Base-by-base conservation (phyloP, 2,329 filamentous ascomycete species). In the Ceratocystis cubensis region DNA sequence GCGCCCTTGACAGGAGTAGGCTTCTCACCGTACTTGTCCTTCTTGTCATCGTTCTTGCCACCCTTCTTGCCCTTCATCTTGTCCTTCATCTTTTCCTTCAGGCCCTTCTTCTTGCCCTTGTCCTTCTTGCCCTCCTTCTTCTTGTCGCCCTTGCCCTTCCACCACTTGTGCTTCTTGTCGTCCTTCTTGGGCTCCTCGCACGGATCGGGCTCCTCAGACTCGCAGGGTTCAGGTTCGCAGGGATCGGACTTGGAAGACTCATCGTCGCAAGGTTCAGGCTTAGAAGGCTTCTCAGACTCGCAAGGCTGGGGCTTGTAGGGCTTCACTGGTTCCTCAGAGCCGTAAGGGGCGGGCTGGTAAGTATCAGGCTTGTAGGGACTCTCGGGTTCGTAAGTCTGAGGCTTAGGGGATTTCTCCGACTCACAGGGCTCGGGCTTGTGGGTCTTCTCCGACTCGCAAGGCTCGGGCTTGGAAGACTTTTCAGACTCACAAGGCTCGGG, bases 121-220 rank as follows among this genome's bases (percentile, higher is more conserved):
- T 63, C 65, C 61, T 64, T 67, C 50, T 67, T 65, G 8, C 53
- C 62, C 65, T 66, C 62, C 30, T 63, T 50, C 37, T 68, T 68
- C 50, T 67, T 67, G 57, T 67, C 66, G 10, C 56, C 57, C 59
- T 68, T 68, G 41, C 64, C 66, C 66, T 68, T 68, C 63, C 59
- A 68, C 66, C 66, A 68, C 65, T 68, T 69, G 48, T 70, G 64
- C 63, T 69, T 67, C 61, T 68, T 63, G 33, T 63, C 68, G n/a
- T 66, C 63, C 67, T 70, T 65, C 15, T 59, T 61, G 22, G 65
- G 68, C 56, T 66, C 64, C 15, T 57, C 65, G 15, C 46, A 56
- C 5, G 63, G 63, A 3, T 64, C 46, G 22, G 65, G 65, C 5
- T 66, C 65, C n/a, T 45, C 46, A 46, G 65, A 48, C 28, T 67